Conservation (phyloP, 768 basidiomycete species). For the Lactarius tabidus region DNA sequence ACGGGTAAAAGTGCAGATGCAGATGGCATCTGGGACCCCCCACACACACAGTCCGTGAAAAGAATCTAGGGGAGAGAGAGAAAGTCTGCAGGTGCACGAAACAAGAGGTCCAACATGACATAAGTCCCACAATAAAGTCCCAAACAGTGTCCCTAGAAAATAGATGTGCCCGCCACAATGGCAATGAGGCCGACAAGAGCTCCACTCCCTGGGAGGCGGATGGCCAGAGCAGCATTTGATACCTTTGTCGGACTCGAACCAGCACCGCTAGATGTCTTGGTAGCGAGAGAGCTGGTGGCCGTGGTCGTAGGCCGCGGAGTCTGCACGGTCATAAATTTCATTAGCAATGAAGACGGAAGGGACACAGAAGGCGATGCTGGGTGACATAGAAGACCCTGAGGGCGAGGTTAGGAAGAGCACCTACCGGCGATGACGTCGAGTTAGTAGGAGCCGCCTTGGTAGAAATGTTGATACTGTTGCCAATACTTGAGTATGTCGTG, state of each 20-base stretch:
- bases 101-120: background rate
- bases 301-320: background rate
- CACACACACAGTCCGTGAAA: background rate
- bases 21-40: slow-evolving; percentile 1
- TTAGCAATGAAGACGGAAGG: background rate
- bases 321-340: background rate
- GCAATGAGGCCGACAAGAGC: background rate
- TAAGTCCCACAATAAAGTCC: background rate
- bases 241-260: background rate
- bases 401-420: background rate
- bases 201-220: background rate
- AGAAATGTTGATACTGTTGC: slow-evolving; percentile 36
- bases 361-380: background rate
- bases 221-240: background rate
- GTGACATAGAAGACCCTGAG: background rate
- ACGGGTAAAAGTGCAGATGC: background rate
- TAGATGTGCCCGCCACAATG: background rate
- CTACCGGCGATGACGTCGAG: slow-evolving; percentile 9
- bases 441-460: background rate
- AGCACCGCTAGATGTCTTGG: background rate
- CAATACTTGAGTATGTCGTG: slow-evolving; percentile 46
- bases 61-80: background rate
- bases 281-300: background rate
- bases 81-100: background rate
- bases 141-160: slow-evolving; percentile 7